Base-by-base conservation (phyloP, 805 yeast genomes). In the Huiozyma naganishii region DNA sequence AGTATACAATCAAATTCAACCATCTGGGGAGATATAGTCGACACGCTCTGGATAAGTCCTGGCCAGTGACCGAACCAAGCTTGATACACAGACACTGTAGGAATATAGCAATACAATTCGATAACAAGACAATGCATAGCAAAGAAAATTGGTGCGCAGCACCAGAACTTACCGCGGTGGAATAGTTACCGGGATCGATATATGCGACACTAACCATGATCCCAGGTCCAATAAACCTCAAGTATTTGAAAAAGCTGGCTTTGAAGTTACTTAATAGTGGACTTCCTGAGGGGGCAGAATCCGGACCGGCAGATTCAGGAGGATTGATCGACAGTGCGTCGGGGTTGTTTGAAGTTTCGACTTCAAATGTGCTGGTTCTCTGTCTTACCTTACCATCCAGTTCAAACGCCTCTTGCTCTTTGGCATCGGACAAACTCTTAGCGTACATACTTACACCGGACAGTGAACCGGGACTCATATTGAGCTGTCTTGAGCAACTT, bases 181-280 rank as follows among this genome's bases (percentile, higher is more conserved):
- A 77, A 64, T 86, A 88, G 62, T 88, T 88, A 37, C 97, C 97
- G 1, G 96, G 95, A 59, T 88, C 97, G 72, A 88, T 83, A 57
- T 88, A 89, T 1, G 95, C 92, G 43, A 89, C 95, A 29, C 88
- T 74, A 27, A 88, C 87, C 77, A 87, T 73, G 36, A 88, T 70
- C 0, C 95, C 95, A 0, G 95, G 95, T 0, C 95, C 95, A 13
- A 87, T 68, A 59, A 88, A 88, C 41, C 72, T 70, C 41, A 74
- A 58, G 52, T 83, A 78, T 62, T 83, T 84, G 46, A 62, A 57
- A 27, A 76, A 17, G 4, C 45, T 41, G 7, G 27, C 28, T 41
- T 43, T 50, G 8, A 46, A 23, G 8, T 13, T 29, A 9, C 7
- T 30, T 30, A 30, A 30, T 30, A 30, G n/a, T 34, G 6, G 6